A percentile compares a stretch with the other conserved stretches of the same genome.
These are phyloP conservation scores for Calonectria hongkongensis DNA, from an alignment of 2,329 filamentous ascomycete genomes.

Conservation along the genomic window DNA sequence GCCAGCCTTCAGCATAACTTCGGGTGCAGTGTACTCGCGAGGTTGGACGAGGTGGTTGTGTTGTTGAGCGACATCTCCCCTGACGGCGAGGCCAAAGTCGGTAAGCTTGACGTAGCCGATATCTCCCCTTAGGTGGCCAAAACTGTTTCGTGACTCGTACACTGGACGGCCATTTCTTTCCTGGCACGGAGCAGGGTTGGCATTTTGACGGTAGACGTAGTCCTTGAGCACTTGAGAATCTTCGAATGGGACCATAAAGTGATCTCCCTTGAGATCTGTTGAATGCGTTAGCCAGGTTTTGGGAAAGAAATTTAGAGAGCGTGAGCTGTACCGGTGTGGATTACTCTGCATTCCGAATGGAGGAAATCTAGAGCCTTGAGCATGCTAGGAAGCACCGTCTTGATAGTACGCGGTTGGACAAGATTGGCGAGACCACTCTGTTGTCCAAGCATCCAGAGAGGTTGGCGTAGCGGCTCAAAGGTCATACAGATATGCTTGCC, in stretches of 20 bases:
- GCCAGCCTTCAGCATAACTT: constrained; percentile 55
- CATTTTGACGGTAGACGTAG: constrained; percentile 50
- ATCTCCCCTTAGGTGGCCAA: constrained; percentile 51
- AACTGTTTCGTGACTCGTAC: constrained; percentile 50
- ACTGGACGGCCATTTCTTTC: constrained; percentile 49
- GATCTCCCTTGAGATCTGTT: constrained; percentile 52
- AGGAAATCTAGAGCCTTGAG: constrained; percentile 63
- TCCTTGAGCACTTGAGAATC: constrained; percentile 47
- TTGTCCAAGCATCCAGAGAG: constrained; percentile 54
- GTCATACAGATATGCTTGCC: constrained; percentile 50
- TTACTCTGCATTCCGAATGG: constrained; percentile 61
- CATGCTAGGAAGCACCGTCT: constrained; percentile 58
- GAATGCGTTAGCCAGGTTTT: constrained; percentile 7
- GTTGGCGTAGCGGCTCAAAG: constrained; percentile 53
- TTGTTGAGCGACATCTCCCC: constrained; percentile 45
- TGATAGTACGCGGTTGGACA: constrained; percentile 50
- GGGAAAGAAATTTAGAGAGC: neutral
- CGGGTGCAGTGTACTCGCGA: constrained; percentile 56
- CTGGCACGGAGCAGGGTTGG: constrained; percentile 50
- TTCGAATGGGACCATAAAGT: constrained; percentile 55
- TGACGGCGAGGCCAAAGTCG: constrained; percentile 55
- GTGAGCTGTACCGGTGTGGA: constrained; percentile 62
- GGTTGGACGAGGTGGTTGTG: constrained; percentile 56
- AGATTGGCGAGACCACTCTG: constrained; percentile 45
- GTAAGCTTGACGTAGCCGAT: constrained; percentile 54